These are phyloP conservation scores for Aspergillus affinis DNA, from an alignment of 495 filamentous ascomycete species.

Conservation along the genomic window DNA sequence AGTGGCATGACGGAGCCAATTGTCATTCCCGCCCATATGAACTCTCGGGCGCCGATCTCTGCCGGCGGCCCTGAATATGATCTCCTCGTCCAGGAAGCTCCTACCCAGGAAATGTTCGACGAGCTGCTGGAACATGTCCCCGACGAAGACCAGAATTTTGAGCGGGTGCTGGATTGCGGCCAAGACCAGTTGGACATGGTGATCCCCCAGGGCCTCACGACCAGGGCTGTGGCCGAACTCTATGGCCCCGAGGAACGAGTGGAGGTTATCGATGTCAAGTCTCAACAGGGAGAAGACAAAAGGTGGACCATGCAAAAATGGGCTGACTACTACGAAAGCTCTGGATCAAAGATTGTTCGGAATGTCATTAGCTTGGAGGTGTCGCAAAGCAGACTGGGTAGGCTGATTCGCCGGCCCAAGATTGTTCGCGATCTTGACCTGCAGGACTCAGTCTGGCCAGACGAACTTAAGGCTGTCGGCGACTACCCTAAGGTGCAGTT, in stretches of 20 bases:
- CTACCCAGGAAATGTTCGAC: slow-evolving; percentile 49
- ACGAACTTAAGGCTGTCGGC: slow-evolving; percentile 55
- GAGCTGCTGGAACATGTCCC: slow-evolving; percentile 41
- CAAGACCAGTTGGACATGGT: slow-evolving; percentile 74
- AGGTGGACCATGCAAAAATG: slow-evolving; percentile 71
- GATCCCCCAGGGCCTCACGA: slow-evolving; percentile 66
- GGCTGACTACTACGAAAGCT: slow-evolving; percentile 74
- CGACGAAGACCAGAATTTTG: slow-evolving; percentile 38
- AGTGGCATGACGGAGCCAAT: slow-evolving; percentile 70
- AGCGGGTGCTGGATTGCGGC: slow-evolving; percentile 55
- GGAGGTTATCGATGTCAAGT: slow-evolving; percentile 76
- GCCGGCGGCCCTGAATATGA: slow-evolving; percentile 29
- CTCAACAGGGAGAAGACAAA: slow-evolving; percentile 67
- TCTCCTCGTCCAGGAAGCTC: slow-evolving; percentile 34
- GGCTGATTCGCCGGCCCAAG: slow-evolving; percentile 65
- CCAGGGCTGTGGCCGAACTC: slow-evolving; percentile 63
- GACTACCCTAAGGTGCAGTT: slow-evolving; percentile 66
- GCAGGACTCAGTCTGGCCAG: slow-evolving; percentile 70
- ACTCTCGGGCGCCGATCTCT: slow-evolving; percentile 50
- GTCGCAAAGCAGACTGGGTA: slow-evolving; percentile 64
- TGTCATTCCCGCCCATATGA: slow-evolving; percentile 66
- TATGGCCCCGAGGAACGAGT: slow-evolving; percentile 65
- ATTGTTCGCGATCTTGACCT: slow-evolving; percentile 71
- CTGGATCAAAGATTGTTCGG: slow-evolving; percentile 60
- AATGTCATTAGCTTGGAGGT: slow-evolving; percentile 80